Percentiles rank a stretch among this genome's conserved stretches.
These are phyloP conservation scores for Epichloe baconii DNA, from an alignment of 2,329 filamentous ascomycete species.

Conservation along the genomic window DNA sequence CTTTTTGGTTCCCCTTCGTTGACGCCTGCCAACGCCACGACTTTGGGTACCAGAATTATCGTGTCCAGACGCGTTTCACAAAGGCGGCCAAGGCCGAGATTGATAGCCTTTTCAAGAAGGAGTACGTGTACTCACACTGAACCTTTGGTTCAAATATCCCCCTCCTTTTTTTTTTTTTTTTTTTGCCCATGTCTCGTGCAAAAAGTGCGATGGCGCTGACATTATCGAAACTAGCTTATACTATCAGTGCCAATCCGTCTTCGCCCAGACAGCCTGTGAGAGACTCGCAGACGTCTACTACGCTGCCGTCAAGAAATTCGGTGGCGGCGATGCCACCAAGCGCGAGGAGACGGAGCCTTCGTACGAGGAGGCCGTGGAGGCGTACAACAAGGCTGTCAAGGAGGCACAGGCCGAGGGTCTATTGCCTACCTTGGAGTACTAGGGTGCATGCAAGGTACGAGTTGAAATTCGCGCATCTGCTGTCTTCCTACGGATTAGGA, in stretches of 20 bases:
- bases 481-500: too few species aligned
- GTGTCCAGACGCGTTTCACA: slow-evolving; percentile 33
- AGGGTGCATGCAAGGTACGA: neutral
- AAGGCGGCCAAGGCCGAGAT: slow-evolving; percentile 27
- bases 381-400: slow-evolving; percentile 22
- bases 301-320: slow-evolving; percentile 23
- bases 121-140: slow-evolving; percentile 17
- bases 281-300: slow-evolving; percentile 28
- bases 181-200: too few species aligned
- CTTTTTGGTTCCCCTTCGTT: slow-evolving; percentile 30
- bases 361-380: slow-evolving; percentile 22
- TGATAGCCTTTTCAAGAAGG: slow-evolving; percentile 35
- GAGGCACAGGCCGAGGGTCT: slow-evolving; percentile 23
- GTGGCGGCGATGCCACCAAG: slow-evolving; percentile 20
- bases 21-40: slow-evolving; percentile 40
- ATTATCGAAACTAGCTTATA: slow-evolving; percentile 16
- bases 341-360: slow-evolving; percentile 15
- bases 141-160: too few species aligned
- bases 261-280: slow-evolving; percentile 15
- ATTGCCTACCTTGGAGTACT: slow-evolving; percentile 11
- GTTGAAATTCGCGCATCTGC: neutral
- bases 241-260: slow-evolving; percentile 20
- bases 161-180: too few species aligned
- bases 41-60: slow-evolving; percentile 43
- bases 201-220: too few species aligned